Base-by-base conservation (phyloP, 257 asterid species). In the Catharanthus roseus region DNA sequence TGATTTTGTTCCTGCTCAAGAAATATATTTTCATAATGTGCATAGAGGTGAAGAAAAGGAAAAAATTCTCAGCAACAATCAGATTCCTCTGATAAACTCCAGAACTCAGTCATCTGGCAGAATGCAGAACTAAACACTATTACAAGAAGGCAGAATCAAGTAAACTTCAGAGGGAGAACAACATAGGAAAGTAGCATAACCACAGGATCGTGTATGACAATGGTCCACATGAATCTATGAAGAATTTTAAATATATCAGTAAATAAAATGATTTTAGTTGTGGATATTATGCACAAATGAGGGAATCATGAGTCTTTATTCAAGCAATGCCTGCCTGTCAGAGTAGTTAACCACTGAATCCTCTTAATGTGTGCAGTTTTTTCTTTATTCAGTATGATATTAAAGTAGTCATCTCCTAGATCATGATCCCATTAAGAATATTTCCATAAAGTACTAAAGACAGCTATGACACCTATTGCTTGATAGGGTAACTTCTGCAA, bases 1-100 rank as follows among this genome's bases (percentile, higher is more conserved):
- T 65, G 80, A 39, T 74, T 62, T 55, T 68, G 71, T 72, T 76
- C 93, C 91, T 86, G 86, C 73, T 72, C 53, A 82, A 68, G 72
- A 75, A 77, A 68, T 58, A 71, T n/a, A 64, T 63, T 50, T 74
- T 78, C 56, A 34, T 71, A 75, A 51, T 68, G 23, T 73, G 56
- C 73, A 77, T 61, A 73, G 70, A 63, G 47, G 44, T 38, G 47
- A 34, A 13, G 18, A 69, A 42, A 57, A 39, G 29, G 29, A 24
- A 68, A 65, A 56, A 9, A 73, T 39, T 29, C 39, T 49, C 47
- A 34, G 11, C 28, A 23, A 66, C 45, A 38, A 51, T 50, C 24
- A 42, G 55, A 66, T 33, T 61, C 38, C 62, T 55, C n/a, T 34
- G 18, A 31, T 3, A 16, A 34, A 26, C 15, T 33, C 38, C 5